Conservation (phyloP, 2,329 filamentous ascomycete species). For the Pseudogymnoascus sp. region DNA sequence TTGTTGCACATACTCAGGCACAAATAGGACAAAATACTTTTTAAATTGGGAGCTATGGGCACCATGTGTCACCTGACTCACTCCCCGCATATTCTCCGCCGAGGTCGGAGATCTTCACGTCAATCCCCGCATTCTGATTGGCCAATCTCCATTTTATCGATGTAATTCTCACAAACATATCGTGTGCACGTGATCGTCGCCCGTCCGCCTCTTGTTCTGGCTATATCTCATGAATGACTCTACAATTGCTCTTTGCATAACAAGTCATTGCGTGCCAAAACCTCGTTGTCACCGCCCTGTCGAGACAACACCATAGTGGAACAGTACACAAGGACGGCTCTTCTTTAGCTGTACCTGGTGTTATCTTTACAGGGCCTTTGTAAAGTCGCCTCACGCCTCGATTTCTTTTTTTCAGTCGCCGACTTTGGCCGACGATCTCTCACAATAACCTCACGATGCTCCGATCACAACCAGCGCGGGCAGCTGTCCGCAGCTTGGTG, state of each 20-base stretch:
- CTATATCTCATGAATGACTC: constrained; percentile 7
- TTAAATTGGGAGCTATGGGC: neutral
- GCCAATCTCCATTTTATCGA: neutral
- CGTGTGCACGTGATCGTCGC: neutral
- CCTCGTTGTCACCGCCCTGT: neutral
- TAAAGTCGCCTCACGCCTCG: neutral
- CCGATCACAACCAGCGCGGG: constrained; percentile 41
- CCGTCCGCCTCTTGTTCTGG: neutral
- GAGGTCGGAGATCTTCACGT: constrained; percentile 5
- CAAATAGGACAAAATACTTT: constrained; percentile 3
- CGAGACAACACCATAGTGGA: constrained; percentile 4
- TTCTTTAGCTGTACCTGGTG: constrained; percentile 5
- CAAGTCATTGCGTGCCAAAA: constrained; percentile 3
- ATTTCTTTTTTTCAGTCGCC: neutral
- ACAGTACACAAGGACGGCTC: constrained; percentile 4
- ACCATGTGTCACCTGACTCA: neutral
- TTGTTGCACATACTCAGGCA: neutral
- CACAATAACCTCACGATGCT: constrained; percentile 32
- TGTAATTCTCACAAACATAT: constrained; percentile 4
- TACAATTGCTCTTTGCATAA: constrained; percentile 1
- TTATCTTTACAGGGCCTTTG: neutral
- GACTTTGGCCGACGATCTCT: constrained; percentile 2
- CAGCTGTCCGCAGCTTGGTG: constrained; percentile 38
- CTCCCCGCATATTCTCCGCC: constrained; percentile 4
- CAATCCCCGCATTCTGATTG: neutral